Base-by-base conservation (phyloP, 1,284 basidiomycete genomes). In the Apiotrichum siamense region DNA sequence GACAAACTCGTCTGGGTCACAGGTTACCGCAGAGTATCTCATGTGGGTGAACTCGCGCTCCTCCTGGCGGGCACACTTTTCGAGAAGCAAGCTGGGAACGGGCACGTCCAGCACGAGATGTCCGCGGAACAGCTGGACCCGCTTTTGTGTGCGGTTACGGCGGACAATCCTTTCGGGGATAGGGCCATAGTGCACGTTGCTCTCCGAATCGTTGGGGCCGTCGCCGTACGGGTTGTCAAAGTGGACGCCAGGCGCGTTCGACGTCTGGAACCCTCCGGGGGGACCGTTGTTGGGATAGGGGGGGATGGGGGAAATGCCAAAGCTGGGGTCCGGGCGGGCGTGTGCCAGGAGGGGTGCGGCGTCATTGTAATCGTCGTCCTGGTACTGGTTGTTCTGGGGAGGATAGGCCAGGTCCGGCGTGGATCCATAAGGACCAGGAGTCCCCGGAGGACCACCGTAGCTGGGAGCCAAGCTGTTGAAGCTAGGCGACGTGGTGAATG, bases 41-140 rank as follows among this genome's bases (percentile, higher is more conserved):
- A 97, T 90, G 72, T 92, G 86, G 2, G 88, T 90, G 70, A 92
- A 94, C 73, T 98, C 94, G 52, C 87, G 82, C 55, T 89, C 88
- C 47, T 81, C 84, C 49, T 83, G 81, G 57, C 81, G 73, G 2
- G 81, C 76, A 58, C 86, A 88, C 77, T 88, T 82, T 52, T 88
- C 82, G 20, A 94, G 78, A 24, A 94, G 77, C 68, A 89, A 91
- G 12, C 84, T 80, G 0, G 91, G 91, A 2, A 94, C 88, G 1
- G 86, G 81, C 26, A 84, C 82, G 70, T 96, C 91, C 33, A 92
- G 77, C 2, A 96, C 88, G 44, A 93, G 83, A 71, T 96, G 92
- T 3, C 91, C 91, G 57, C 88, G 85, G 74, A 88, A 91, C n/a
- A 94, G 77, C 59, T 86, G 85, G 58, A 91, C 84, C 64, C 82